Base-by-base conservation (phyloP, 2,329 filamentous ascomycete species). In the Ilyonectria destructans region DNA sequence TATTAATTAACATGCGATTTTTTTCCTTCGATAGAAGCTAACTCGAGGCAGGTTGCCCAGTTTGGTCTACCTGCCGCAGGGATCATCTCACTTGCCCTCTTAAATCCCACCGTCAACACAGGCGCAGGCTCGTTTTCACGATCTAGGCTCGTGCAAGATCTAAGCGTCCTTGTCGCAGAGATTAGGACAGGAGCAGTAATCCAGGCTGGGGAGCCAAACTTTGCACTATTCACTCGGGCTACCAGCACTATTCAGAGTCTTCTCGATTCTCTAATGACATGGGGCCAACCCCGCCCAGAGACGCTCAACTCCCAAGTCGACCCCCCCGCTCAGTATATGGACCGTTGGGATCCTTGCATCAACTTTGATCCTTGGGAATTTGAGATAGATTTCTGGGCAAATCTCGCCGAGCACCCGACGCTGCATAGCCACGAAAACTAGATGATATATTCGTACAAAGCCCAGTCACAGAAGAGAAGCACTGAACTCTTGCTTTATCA, bases 321-420 rank as follows among this genome's bases (percentile, higher is more conserved):
- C 7, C 31, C 56, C 5, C 31, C 37, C 6, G 15, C 45, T 4
- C 23, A 19, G 7, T 19, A 21, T 35, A 31, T 58, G 5, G 58
- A 65, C 15, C 37, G 37, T 15, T 72, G 65, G 70, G 68, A 61
- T 51, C 61, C 66, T 19, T 62, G 63, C 26, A 29, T 62, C 17
- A 62, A 68, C n/a, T 57, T 62, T 13, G 48, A 71, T 21, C 52
- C 58, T 6, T 72, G 70, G 70, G 70, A 71, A 15, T 72, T 72
- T 48, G 70, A 72, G 45, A 65, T 66, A n/a, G 66, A 67, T 9
- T 72, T 72, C 33, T 72, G 70, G 70, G 52, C 67, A 1, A 68
- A 67, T 48, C 62, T 72, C 6, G 70, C 70, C n/a, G 70, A 71
- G 26, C 70, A 72, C 31, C 70, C 70, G 3, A 71, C 70, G 12